These are phyloP conservation scores for Boletellus emodensis DNA, from an alignment of 768 basidiomycete genomes.

Conservation along the genomic window DNA sequence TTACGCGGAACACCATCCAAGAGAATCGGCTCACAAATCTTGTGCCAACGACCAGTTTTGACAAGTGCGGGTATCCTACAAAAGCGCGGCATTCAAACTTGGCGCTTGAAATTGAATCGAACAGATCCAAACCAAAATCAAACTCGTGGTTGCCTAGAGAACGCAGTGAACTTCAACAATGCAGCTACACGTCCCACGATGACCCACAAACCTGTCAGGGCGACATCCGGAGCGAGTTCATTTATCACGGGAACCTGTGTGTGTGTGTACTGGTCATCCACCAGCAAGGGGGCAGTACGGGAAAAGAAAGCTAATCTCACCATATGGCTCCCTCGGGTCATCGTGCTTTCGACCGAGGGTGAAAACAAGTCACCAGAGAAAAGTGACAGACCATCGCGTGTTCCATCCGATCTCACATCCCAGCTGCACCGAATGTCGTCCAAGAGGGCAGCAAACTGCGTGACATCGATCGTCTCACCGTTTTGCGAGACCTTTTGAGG, in stretches of 20 bases:
- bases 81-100: background rate
- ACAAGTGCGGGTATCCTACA: conserved; percentile 59
- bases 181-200: background rate
- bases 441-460: conserved; percentile 76
- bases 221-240: conserved; percentile 67
- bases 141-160: conserved; percentile 85
- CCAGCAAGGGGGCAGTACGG: background rate
- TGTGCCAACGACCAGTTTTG: conserved; percentile 65
- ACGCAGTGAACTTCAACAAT: conserved; percentile 1
- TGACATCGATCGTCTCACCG: conserved; percentile 73
- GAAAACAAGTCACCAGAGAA: conserved; percentile 92
- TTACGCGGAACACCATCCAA: background rate
- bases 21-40: conserved; percentile 54
- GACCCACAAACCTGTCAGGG: conserved; percentile 62
- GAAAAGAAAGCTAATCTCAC: conserved; percentile 37
- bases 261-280: no score
- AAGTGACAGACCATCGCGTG: conserved; percentile 68
- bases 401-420: conserved; percentile 44
- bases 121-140: conserved; percentile 60
- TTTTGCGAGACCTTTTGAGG: conserved; percentile 56
- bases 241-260: conserved; percentile 82
- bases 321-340: conserved; percentile 91
- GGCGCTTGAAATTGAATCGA: background rate
- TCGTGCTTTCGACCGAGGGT: conserved; percentile 80
- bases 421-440: conserved; percentile 59